phyloP scores from a whole-genome alignment of 495 filamentous ascomycete species.

The Talaromyces proteolyticus region DNA sequence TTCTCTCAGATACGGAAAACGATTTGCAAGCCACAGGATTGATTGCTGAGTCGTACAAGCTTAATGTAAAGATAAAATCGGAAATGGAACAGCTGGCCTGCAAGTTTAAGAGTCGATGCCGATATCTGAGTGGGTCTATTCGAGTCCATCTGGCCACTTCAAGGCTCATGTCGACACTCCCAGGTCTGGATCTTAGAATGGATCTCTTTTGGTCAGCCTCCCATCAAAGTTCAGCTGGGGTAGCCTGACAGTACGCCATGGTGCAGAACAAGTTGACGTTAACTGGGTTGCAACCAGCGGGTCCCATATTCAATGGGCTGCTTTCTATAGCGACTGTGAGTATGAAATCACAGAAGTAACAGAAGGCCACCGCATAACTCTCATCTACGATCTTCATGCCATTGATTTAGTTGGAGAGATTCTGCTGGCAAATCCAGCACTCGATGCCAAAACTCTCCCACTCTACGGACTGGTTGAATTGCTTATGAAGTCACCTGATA shows the following conservation, averaged over 20 bases:
- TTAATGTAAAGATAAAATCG: slow-evolving; percentile 52
- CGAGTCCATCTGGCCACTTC: slow-evolving; percentile 46
- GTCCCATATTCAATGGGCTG: slow-evolving; percentile 44
- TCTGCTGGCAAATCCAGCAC: neutral
- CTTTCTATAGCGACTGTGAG: slow-evolving; percentile 57
- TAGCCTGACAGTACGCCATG: slow-evolving; percentile 15
- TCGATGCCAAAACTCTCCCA: slow-evolving; percentile 9
- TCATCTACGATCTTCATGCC: slow-evolving; percentile 55
- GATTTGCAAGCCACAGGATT: slow-evolving; percentile 13
- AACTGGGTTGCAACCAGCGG: slow-evolving; percentile 31
- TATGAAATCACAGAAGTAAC: slow-evolving; percentile 54
- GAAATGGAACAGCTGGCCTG: neutral
- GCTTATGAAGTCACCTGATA: slow-evolving; percentile 7
- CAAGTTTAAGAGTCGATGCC: neutral
- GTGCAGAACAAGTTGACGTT: slow-evolving; percentile 21
- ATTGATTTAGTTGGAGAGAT: slow-evolving; percentile 8
- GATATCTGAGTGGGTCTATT: slow-evolving; percentile 31
- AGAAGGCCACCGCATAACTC: slow-evolving; percentile 44
- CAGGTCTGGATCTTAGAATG: slow-evolving; percentile 38
- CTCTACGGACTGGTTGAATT: slow-evolving; percentile 6
- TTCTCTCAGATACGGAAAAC: slow-evolving; percentile 9
- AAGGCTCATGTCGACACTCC: slow-evolving; percentile 52
- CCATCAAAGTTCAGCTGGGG: slow-evolving; percentile 40
- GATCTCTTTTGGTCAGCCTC: slow-evolving; percentile 49
- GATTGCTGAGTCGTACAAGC: slow-evolving; percentile 47